Evolutionary conservation across 2,329 filamentous ascomycete genomes (phyloP).

Genomic region (Didymella exigua): DNA sequence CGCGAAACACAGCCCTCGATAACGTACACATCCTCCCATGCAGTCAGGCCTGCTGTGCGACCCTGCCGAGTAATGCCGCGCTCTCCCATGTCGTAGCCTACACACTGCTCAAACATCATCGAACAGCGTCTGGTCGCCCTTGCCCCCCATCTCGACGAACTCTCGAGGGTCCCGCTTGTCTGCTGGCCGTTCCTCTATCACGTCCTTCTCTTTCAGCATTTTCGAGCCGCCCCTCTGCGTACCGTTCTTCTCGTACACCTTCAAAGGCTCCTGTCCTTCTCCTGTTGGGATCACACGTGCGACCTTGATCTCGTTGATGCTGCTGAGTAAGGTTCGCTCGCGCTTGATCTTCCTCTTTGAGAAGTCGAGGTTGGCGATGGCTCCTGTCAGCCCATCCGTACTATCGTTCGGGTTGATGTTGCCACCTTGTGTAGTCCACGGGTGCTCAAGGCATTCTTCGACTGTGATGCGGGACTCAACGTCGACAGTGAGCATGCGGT

Average conservation of each 20-base stretch:
- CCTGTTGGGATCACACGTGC: constrained; percentile 63
- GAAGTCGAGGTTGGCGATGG: constrained; percentile 81
- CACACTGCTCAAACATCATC: constrained; percentile 45
- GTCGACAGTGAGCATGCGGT: constrained; percentile 90
- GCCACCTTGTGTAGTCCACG: constrained; percentile 73
- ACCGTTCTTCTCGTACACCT: constrained; percentile 49
- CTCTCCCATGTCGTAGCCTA: constrained; percentile 50
- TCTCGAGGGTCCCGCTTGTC: constrained; percentile 71
- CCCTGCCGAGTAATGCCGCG: background rate
- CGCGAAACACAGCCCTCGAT: constrained; percentile 21
- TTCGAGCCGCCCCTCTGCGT: constrained; percentile 26
- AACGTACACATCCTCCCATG: constrained; percentile 1
- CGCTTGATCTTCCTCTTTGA: constrained; percentile 77
- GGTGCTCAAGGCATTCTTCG: constrained; percentile 88
- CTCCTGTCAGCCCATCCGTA: constrained; percentile 90
- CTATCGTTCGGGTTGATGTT: constrained; percentile 72
- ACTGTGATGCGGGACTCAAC: constrained; percentile 83
- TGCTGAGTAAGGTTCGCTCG: constrained; percentile 83
- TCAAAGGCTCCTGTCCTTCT: constrained; percentile 54
- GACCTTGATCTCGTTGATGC: constrained; percentile 75
- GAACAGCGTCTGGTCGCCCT: constrained; percentile 81
- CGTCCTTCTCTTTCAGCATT: constrained; percentile 23
- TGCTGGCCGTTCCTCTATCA: constrained; percentile 68
- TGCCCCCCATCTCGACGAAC: constrained; percentile 84
- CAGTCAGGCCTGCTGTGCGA: background rate